Percentiles rank a stretch among this genome's conserved stretches.
These are phyloP conservation scores for Coelastrella sp. DNA, from an alignment of 139 green algal genomes.

Conservation along the genomic window DNA sequence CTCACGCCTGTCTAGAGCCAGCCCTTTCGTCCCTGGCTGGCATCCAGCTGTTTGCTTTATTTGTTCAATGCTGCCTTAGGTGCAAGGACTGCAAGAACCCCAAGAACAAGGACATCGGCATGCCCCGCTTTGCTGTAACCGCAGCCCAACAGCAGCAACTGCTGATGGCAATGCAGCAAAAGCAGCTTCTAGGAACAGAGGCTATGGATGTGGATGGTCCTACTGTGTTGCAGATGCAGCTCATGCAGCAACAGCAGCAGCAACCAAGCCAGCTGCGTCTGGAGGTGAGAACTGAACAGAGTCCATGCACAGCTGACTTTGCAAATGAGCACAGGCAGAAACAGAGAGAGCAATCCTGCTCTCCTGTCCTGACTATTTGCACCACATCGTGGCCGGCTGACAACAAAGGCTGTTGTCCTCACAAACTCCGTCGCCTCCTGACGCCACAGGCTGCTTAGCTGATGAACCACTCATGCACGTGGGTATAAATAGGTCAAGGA, in stretches of 20 bases:
- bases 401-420: no score
- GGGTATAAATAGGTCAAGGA: not conserved
- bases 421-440: no score
- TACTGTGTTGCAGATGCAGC: not conserved
- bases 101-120: not conserved
- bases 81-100: slow-evolving; percentile 62
- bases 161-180: slow-evolving; percentile 36
- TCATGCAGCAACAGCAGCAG: not conserved
- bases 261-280: not conserved
- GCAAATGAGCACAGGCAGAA: not conserved
- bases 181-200: slow-evolving; percentile 22
- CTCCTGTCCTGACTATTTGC: no score
- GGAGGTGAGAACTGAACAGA: not conserved
- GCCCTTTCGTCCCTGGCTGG: no score
- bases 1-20: no score
- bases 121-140: not conserved
- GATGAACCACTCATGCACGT: not conserved
- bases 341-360: no score
- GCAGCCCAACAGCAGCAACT: not conserved
- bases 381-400: no score
- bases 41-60: no score
- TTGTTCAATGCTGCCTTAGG: not conserved
- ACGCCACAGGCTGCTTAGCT: no score
- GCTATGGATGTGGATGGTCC: slow-evolving; percentile 14
- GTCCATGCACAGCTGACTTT: not conserved